Evolutionary conservation across 2,329 filamentous ascomycete species (phyloP).

Genomic region (Nothophoma quercina): DNA sequence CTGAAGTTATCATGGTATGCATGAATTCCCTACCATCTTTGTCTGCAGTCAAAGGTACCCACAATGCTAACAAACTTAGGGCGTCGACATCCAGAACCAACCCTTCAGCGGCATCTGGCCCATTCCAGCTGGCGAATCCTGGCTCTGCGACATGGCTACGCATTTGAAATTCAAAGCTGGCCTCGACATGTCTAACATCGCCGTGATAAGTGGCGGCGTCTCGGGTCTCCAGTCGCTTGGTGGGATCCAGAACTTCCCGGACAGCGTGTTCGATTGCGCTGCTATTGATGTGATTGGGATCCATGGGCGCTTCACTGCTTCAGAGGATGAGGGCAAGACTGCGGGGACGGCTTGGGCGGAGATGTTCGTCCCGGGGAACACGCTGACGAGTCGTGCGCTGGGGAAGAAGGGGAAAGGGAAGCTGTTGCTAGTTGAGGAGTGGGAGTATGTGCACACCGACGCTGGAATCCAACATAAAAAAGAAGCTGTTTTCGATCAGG

Average conservation of each 20-base stretch:
- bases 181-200: conserved; percentile 39
- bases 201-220: conserved; percentile 47
- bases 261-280: conserved; percentile 41
- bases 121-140: conserved; percentile 44
- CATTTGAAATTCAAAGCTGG: conserved; percentile 40
- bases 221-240: conserved; percentile 37
- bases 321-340: conserved; percentile 30
- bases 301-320: conserved; percentile 44
- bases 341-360: conserved; percentile 46
- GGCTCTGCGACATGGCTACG: conserved; percentile 47
- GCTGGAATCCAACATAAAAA: conserved; percentile 41
- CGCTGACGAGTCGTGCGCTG: conserved; percentile 37
- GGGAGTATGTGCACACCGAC: conserved; percentile 38
- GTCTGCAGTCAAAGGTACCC: background rate
- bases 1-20: conserved; percentile 44
- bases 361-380: conserved; percentile 45
- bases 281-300: conserved; percentile 47
- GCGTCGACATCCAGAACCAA: conserved; percentile 46
- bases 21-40: background rate
- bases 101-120: conserved; percentile 47
- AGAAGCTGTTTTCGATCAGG: conserved; percentile 45
- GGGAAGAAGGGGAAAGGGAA: conserved; percentile 37
- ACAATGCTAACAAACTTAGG: conserved; percentile 25
- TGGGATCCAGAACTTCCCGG: conserved; percentile 42
- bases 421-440: conserved; percentile 46